Conservation (phyloP, 495 filamentous ascomycete genomes). For the Elasticomyces elasticus region DNA sequence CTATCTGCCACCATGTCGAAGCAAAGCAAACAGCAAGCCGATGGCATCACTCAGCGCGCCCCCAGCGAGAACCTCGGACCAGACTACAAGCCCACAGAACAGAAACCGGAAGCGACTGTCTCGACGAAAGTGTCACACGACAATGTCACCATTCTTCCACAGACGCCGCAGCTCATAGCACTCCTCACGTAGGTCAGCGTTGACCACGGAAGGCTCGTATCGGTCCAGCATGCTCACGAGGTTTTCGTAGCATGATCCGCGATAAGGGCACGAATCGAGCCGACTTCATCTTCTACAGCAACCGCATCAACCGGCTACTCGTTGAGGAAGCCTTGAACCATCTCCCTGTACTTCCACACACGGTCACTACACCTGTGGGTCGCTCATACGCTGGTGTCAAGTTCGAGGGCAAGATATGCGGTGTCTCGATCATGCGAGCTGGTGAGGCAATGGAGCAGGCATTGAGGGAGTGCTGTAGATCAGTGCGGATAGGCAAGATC, state of each 20-base stretch:
- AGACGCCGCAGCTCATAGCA: constrained; percentile 94
- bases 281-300: constrained; percentile 99
- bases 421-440: constrained; percentile 95
- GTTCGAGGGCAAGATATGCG: constrained; percentile 97
- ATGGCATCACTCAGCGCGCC: constrained; percentile 29
- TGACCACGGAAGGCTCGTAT: too few species aligned
- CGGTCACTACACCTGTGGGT: constrained; percentile 83
- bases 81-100: constrained; percentile 60
- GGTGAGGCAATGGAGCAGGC: constrained; percentile 99
- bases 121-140: constrained; percentile 72
- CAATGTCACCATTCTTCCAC: constrained; percentile 81
- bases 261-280: constrained; percentile 79
- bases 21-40: background rate
- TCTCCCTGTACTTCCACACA: constrained; percentile 78
- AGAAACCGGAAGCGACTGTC: constrained; percentile 83
- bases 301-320: constrained; percentile 93
- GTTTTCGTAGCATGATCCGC: constrained; percentile 71
- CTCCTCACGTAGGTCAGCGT: constrained; percentile 75
- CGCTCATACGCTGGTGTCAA: constrained; percentile 80
- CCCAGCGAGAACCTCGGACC: constrained; percentile 69
- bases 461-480: constrained; percentile 88
- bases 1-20: background rate
- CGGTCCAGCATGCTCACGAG: background rate
- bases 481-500: constrained; percentile 94
- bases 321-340: constrained; percentile 98